Evolutionary conservation across 352 stramenopile genomes (phyloP), one percentile per base, ranked within the genome.

Genomic region (Globisporangium alternatum): DNA sequence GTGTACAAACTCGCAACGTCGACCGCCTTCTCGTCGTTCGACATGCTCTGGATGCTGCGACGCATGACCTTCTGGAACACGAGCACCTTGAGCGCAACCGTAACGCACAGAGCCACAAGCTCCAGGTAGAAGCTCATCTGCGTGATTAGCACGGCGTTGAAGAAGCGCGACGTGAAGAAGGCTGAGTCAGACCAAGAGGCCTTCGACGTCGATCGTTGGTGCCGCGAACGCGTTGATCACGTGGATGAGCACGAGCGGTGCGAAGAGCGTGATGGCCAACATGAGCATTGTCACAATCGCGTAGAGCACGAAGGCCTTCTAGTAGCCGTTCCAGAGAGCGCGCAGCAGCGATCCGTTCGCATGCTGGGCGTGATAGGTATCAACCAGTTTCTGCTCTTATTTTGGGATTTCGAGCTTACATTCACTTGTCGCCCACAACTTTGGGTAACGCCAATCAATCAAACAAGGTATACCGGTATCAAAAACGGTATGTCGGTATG

Each of bases 1-100:
- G 84, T 91, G 63, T 97, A 96, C 12, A 99, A 76, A 65, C 98
- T 99, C 9, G 89, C 82, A 47, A 98, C 90, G 68, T 98, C 90
- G 28, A 74, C 68, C 4, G 65, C 41, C 13, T 60, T 56, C 8
- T 43, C 15, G 0, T 74, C 67, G 28, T 22, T 28, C 69, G 76
- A 65, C 69, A 77, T 67, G 8, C 55, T 58, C 28, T 56, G 65
- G 0, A 45, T 17, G 45, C 45, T 55, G 25, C 67, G 69, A 1
- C 74, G 71, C 53, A 82, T 62, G 5, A 70, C 67, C 57, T 86
- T 86, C 30, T 60, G 30, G 55, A 86, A 83, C 1, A 86, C 53
- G 28, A 84, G 62, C 21, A 64, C 56, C 44, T 76, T 79, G 25
- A 86, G 33, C 25, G 77, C 70, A 30, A 79, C 68, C 0, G 67